These are phyloP conservation scores for Wickerhamomyces rabaulensis DNA, from an alignment of 805 yeast genomes.

Conservation along the genomic window DNA sequence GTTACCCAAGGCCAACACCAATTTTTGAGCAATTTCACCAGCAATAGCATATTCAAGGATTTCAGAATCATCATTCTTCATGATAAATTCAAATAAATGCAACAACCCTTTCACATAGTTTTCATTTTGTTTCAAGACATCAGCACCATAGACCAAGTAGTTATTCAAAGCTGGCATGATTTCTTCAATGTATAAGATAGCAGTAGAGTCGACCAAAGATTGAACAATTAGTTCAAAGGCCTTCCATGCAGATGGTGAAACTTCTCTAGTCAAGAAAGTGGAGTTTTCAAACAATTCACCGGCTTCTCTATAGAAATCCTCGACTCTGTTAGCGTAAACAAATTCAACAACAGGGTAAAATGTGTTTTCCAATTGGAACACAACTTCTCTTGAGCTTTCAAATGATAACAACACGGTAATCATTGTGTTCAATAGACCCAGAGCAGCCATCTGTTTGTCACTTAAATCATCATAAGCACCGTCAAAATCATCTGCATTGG, in stretches of 20 bases:
- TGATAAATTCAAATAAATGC: slow-evolving; percentile 41
- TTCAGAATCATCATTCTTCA: slow-evolving; percentile 42
- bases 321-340: slow-evolving; percentile 59
- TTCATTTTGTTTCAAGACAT: slow-evolving; percentile 41
- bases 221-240: slow-evolving; percentile 48
- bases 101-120: slow-evolving; percentile 44
- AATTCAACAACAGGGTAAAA: slow-evolving; percentile 64
- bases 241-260: slow-evolving; percentile 74
- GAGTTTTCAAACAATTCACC: slow-evolving; percentile 72
- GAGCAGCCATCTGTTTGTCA: slow-evolving; percentile 78
- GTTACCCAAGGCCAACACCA: slow-evolving; percentile 53
- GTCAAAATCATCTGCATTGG: slow-evolving; percentile 33
- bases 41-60: slow-evolving; percentile 52
- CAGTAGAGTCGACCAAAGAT: slow-evolving; percentile 39
- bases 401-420: slow-evolving; percentile 76
- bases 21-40: slow-evolving; percentile 59
- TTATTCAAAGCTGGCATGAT: slow-evolving; percentile 69
- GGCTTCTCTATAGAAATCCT: slow-evolving; percentile 71
- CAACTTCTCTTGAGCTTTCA: slow-evolving; percentile 71
- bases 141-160: slow-evolving; percentile 57
- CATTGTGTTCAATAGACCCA: slow-evolving; percentile 77
- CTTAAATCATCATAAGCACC: slow-evolving; percentile 35
- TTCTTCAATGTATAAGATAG: slow-evolving; percentile 70
- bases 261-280: slow-evolving; percentile 51
- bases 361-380: slow-evolving; percentile 57